Evolutionary conservation across 2,329 filamentous ascomycete genomes (phyloP), one percentile per base, ranked within the genome.

Genomic region (Gaeumannomyces sp.): DNA sequence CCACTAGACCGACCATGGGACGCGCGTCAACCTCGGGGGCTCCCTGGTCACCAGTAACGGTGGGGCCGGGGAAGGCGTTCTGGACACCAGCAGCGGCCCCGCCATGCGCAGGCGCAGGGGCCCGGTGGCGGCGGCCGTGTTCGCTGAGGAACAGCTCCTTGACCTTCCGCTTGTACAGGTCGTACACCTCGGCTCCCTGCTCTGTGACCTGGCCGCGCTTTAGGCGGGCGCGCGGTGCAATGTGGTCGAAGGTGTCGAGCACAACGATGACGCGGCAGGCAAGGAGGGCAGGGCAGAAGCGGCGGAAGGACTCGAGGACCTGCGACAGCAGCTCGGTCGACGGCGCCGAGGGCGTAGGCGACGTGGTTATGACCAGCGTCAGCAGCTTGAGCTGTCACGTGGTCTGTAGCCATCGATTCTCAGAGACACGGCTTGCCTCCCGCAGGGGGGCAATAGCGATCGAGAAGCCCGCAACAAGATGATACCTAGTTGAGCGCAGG

Each of bases 201-300:
- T 74, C 70, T 0, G 82, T 84, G 22, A 85, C 80, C 19, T 77
- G 74, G n/a, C 83, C 83, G 69, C 81, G 83, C 68, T 85, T 85
- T 25, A 85, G 72, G 0, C 83, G 79, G 10, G 78, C 74, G 4
- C 71, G 73, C 0, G 76, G 65, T 1, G 73, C 76, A 53, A 85
- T 72, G 25, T 77, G 77, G 64, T 85, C 83, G 67, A 78, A 85
- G 0, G 78, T 78, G 68, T 85, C 83, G 59, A 85, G 77, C 2
- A 84, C 81, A 3, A 85, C 77, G 45, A 84, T 77, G 25, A 84
- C 74, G 2, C 73, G 73, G 65, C 81, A 85, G 0, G 66, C 60
- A 2, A 79, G 66, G 19, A 85, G 69, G 0, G 64, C 66, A 0
- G 73, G 71, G 64, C 82, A 84, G 68, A 83, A 73, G 0, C 60